Evolutionary conservation across 495 filamentous ascomycete species (phyloP), one percentile per base, ranked within the genome.

Genomic region (Talaromyces adpressus): DNA sequence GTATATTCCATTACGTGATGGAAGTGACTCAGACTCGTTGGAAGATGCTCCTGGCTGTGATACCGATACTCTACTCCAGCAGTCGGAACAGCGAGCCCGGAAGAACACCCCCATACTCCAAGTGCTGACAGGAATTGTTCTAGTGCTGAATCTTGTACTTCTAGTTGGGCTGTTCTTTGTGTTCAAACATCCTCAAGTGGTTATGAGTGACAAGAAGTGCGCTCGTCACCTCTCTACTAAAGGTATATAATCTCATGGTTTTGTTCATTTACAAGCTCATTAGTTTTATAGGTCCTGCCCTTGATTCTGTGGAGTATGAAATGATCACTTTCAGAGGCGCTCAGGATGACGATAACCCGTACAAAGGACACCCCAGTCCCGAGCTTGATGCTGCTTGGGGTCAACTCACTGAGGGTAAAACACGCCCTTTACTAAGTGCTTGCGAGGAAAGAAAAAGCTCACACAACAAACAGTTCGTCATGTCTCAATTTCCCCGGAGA

Each of bases 341-440:
- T 9, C 41, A 49, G 14, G 41, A 49, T 49, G 41, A 49, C 18
- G 41, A n/a, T 49, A 49, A 49, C 18, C 41, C 41, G 41, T 49
- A 49, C 41, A 49, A 49, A 49, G 41, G 41, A 49, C 18, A 74
- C 41, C 81, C 79, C 0, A 74, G 79, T 18, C 80, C 81, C 0
- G 82, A 83, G 61, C 82, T 85, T 2, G 84, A 87, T 66, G 81
- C 76, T 2, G 84, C 83, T 4, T 87, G 84, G 84, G 75, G 76
- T 9, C 14, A 49, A n/a, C 41, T 49, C 9, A 49, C 41, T 49
- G 41, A 16, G 9, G 41, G 41, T 49, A 49, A 49, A n/a, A 49
- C 14, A 20, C 4, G 9, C 4, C 14, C 14, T 49, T n/a, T 49
- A 14, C 3, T 20, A n/a, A 16, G 18, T 20, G 18, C 14, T 49